Evolutionary conservation across 192 early-diverging fungal genomes (phyloP).

Genomic region (Coemansia aciculifera): DNA sequence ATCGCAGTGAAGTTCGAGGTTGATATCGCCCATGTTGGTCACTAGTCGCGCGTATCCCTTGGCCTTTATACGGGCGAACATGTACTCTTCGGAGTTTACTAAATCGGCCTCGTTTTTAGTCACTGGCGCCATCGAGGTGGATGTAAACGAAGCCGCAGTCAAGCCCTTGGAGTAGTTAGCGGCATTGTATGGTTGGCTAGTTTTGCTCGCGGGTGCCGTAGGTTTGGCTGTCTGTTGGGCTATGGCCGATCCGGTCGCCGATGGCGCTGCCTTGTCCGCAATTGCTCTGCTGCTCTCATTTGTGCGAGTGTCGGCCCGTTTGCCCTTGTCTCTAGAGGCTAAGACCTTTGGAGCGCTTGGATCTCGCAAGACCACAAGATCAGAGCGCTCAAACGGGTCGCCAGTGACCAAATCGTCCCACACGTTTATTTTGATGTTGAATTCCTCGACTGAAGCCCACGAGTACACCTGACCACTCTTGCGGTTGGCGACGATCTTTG

Average conservation of each 20-base stretch:
- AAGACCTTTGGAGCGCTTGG: conserved; percentile 29
- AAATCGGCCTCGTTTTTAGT: conserved; percentile 70
- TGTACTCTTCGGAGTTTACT: conserved; percentile 82
- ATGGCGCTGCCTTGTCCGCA: conserved; percentile 5
- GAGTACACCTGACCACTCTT: conserved; percentile 87
- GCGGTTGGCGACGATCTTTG: conserved; percentile 84
- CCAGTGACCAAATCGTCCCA: conserved; percentile 89
- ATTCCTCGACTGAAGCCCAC: conserved; percentile 79
- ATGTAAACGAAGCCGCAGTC: conserved; percentile 82
- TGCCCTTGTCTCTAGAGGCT: conserved; percentile 16
- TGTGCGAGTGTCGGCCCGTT: not conserved
- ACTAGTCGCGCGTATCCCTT: conserved; percentile 77
- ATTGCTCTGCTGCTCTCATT: not conserved
- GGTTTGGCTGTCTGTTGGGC: not conserved
- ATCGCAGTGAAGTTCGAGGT: conserved; percentile 36
- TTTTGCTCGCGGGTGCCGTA: conserved; percentile 35
- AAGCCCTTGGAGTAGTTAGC: conserved; percentile 80
- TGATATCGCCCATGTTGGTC: conserved; percentile 66
- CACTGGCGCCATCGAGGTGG: conserved; percentile 72
- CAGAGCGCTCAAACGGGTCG: conserved; percentile 80
- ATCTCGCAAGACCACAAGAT: conserved; percentile 88
- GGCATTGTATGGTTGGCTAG: conserved; percentile 68
- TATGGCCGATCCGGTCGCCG: conserved; percentile 4
- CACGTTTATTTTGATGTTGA: conserved; percentile 82
- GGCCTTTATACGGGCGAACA: conserved; percentile 80